Evolutionary conservation across 2,329 filamentous ascomycete species (phyloP).

Genomic region (Diaporthe caulivora): DNA sequence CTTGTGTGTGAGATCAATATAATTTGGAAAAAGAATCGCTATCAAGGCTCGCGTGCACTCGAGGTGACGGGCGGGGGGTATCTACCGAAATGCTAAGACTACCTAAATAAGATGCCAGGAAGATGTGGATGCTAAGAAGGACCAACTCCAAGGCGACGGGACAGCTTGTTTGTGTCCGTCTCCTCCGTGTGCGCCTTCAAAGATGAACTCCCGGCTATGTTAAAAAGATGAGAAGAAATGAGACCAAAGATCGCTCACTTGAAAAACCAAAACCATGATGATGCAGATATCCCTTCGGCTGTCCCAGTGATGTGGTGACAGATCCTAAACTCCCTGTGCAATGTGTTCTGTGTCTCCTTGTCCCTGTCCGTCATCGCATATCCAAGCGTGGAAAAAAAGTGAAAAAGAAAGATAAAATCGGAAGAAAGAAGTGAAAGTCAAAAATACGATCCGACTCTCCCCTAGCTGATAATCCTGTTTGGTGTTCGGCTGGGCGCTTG

Average conservation of each 20-base stretch:
- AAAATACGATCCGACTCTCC: background rate
- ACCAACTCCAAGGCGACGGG: conserved; percentile 23
- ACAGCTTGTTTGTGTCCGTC: background rate
- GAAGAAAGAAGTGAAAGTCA: background rate
- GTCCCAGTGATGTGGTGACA: conserved; percentile 19
- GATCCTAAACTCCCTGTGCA: conserved; percentile 4
- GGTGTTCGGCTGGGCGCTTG: background rate
- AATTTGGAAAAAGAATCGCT: conserved; percentile 22
- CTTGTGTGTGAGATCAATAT: conserved; percentile 8
- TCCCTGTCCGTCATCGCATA: background rate
- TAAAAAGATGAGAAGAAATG: background rate
- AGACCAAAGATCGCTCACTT: conserved; percentile 14
- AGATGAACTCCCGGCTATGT: conserved; percentile 31
- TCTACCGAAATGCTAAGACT: conserved; percentile 31
- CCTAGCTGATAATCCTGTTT: background rate
- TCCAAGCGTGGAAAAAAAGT: background rate
- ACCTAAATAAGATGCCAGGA: conserved; percentile 31
- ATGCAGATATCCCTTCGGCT: background rate
- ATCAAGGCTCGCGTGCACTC: conserved; percentile 29
- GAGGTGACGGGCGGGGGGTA: conserved; percentile 34
- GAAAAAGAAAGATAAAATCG: background rate
- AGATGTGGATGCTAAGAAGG: conserved; percentile 19
- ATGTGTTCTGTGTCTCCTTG: conserved; percentile 20
- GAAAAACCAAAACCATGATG: conserved; percentile 13
- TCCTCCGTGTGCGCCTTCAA: conserved; percentile 30